Evolutionary conservation across 345 rosid genomes (phyloP).

Genomic region (Eucalyptus tenuipes): DNA sequence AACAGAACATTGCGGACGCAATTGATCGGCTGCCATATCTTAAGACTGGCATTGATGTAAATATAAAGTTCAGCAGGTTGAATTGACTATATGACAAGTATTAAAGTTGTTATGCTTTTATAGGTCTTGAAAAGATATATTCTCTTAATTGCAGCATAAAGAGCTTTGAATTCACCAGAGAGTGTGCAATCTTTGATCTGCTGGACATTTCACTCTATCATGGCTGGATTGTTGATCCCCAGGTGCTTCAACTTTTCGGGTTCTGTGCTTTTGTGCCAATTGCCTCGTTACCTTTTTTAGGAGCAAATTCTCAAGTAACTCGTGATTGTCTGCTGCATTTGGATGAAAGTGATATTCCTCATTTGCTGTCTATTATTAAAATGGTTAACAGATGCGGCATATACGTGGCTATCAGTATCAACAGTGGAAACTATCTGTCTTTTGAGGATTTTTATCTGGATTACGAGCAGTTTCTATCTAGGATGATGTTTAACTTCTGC

Average conservation of each 20-base stretch:
- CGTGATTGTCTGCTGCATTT: neutral
- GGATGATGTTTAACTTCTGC: neutral
- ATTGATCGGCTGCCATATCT: constrained; percentile 82
- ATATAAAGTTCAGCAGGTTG: constrained; percentile 78
- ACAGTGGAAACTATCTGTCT: neutral
- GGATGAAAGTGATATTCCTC: neutral
- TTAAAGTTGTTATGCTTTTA: neutral
- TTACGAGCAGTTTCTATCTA: neutral
- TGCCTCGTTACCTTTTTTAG: neutral
- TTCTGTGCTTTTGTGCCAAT: neutral
- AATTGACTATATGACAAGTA: neutral
- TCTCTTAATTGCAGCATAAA: constrained; percentile 57
- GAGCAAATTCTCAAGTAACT: neutral
- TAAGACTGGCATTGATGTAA: constrained; percentile 95
- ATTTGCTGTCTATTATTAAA: neutral
- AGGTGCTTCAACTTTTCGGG: constrained; percentile 29
- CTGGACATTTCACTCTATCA: constrained; percentile 89
- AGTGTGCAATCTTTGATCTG: constrained; percentile 92
- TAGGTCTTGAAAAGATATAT: neutral
- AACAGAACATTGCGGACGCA: constrained; percentile 87
- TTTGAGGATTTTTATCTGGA: neutral
- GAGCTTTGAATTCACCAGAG: constrained; percentile 93
- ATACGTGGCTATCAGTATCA: neutral
- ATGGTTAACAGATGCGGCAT: neutral
- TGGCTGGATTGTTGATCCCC: constrained; percentile 99